A percentile compares a stretch with the other conserved stretches of the same genome.
Evolutionary conservation across 495 filamentous ascomycete species (phyloP).

Genomic region (Evansstolkia leycettana): DNA sequence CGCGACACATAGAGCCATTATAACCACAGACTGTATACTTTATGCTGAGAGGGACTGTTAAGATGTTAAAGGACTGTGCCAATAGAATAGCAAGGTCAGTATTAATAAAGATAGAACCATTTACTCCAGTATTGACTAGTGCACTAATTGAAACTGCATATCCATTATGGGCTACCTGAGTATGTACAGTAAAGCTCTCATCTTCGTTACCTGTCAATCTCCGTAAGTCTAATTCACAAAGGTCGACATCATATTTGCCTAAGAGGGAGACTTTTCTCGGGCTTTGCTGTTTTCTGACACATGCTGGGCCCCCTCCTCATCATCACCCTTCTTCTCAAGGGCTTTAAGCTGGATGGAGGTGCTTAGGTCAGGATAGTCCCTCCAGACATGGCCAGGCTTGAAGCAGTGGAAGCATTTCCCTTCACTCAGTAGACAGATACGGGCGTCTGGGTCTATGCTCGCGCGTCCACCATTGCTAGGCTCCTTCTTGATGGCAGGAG

Average conservation of each 20-base stretch:
- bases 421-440: not conserved
- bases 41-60: not conserved
- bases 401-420: slow-evolving; percentile 1
- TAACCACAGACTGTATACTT: no score
- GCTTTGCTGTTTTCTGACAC: slow-evolving; percentile 1
- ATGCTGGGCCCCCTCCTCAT: not conserved
- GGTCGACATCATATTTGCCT: not conserved
- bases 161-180: slow-evolving; percentile 3
- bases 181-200: slow-evolving; percentile 6
- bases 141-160: not conserved
- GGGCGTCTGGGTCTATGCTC: not conserved
- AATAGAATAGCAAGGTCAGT: not conserved
- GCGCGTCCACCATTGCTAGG: not conserved
- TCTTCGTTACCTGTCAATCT: slow-evolving; percentile 1
- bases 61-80: not conserved
- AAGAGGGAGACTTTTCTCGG: slow-evolving; percentile 4
- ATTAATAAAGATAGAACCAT: slow-evolving; percentile 2
- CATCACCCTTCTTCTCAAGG: not conserved
- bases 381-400: not conserved
- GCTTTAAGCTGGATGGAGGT: not conserved
- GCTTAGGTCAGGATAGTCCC: not conserved
- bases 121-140: slow-evolving; percentile 3
- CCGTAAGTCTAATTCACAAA: not conserved
- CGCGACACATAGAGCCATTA: no score
- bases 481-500: not conserved